A percentile compares a stretch with the other conserved stretches of the same genome.
phyloP scores from a whole-genome alignment of 2,329 filamentous ascomycete species.

The Pyricularia sp. region DNA sequence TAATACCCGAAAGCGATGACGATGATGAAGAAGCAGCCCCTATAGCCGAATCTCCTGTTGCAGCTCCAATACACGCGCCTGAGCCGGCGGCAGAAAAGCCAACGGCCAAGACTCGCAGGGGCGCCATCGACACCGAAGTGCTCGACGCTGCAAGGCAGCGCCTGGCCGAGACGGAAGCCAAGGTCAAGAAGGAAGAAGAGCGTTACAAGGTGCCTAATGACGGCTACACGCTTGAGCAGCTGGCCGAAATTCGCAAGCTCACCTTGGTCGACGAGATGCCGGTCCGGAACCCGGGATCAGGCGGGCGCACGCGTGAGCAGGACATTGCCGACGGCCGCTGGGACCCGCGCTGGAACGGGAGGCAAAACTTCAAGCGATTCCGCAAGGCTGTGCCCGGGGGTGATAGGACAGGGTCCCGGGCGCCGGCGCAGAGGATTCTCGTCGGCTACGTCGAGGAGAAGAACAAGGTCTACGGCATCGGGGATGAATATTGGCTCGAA shows the following conservation, averaged over 20 bases:
- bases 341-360: constrained; percentile 83
- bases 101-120: constrained; percentile 10
- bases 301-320: constrained; percentile 29
- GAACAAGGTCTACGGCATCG: constrained; percentile 58
- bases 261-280: constrained; percentile 68
- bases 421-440: constrained; percentile 31
- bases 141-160: constrained; percentile 49
- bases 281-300: constrained; percentile 29
- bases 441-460: constrained; percentile 60
- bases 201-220: constrained; percentile 41
- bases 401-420: constrained; percentile 21
- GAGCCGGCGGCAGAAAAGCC: constrained; percentile 5
- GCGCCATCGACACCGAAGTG: constrained; percentile 46
- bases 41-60: constrained; percentile 9
- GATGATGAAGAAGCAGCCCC: constrained; percentile 8
- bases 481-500: constrained; percentile 65
- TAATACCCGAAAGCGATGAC: constrained; percentile 3
- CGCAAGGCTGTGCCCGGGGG: constrained; percentile 38
- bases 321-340: constrained; percentile 49
- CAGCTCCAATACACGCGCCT: background rate
- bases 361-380: constrained; percentile 94
- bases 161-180: constrained; percentile 54
- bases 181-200: constrained; percentile 38
- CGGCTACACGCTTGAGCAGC: constrained; percentile 38
- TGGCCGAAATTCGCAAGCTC: constrained; percentile 59